A percentile compares a stretch with the other conserved stretches of the same genome.
Evolutionary conservation across 257 asterid species (phyloP).

Genomic region (Solanum stenotomum): DNA sequence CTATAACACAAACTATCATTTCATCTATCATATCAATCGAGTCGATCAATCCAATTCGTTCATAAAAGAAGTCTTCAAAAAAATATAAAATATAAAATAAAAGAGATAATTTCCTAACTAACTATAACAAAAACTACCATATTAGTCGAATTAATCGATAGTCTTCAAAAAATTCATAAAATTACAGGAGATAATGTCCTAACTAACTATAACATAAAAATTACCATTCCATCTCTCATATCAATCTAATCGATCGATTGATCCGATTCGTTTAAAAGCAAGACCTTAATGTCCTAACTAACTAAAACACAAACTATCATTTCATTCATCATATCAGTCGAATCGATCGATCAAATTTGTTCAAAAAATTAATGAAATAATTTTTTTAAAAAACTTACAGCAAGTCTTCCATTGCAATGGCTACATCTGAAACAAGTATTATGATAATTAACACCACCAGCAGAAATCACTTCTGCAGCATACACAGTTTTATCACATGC

Average conservation of each 20-base stretch:
- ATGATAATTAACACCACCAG: constrained; percentile 49
- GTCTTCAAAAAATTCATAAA: not conserved
- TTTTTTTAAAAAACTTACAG: constrained; percentile 13
- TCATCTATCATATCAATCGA: not conserved
- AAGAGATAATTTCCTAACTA: not conserved
- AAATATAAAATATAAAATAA: not conserved
- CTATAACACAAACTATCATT: not conserved
- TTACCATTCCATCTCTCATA: not conserved
- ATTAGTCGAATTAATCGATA: not conserved
- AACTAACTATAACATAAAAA: not conserved
- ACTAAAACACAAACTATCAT: not conserved
- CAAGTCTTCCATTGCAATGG: constrained; percentile 50
- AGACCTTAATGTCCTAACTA: not conserved
- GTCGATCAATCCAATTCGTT: not conserved
- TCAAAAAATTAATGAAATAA: not conserved
- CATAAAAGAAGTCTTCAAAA: not conserved
- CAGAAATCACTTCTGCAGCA: constrained; percentile 49
- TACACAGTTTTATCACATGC: constrained; percentile 57
- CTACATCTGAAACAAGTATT: constrained; percentile 55
- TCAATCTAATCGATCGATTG: not conserved
- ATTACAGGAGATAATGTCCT: not conserved
- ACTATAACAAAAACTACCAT: not conserved
- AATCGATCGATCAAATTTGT: not conserved
- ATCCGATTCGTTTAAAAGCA: no score
- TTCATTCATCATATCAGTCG: not conserved